Percentiles rank a stretch among this genome's conserved stretches.
Conservation (phyloP, 2,329 filamentous ascomycete species). For the Chalaropsis thielavioides region DNA sequence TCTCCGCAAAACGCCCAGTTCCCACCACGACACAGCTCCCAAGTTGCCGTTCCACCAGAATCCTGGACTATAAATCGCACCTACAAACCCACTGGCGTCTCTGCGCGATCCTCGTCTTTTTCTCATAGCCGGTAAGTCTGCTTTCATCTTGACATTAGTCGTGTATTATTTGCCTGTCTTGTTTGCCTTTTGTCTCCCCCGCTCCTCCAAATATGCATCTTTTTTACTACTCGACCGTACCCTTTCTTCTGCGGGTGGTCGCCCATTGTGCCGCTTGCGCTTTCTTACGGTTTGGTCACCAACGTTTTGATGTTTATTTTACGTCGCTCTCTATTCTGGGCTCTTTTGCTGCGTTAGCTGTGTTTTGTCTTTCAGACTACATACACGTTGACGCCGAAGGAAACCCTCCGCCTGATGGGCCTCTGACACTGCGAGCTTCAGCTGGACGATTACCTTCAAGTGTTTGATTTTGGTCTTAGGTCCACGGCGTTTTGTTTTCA, state of each 20-base stretch:
- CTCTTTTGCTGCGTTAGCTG: background rate
- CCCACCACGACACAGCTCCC: constrained; percentile 11
- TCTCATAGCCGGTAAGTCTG: constrained; percentile 11
- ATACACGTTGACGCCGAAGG: background rate
- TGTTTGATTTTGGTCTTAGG: background rate
- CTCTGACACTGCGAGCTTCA: constrained; percentile 1
- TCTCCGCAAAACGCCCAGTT: constrained; percentile 2
- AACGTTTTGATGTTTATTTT: background rate
- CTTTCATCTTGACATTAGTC: background rate
- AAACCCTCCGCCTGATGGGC: background rate
- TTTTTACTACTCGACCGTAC: background rate
- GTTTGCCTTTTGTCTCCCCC: background rate
- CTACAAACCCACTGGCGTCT: background rate
- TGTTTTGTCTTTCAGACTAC: background rate
- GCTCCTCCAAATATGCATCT: background rate
- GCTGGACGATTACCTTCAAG: background rate
- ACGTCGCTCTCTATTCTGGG: background rate
- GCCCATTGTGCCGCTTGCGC: background rate
- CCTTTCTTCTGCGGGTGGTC: background rate
- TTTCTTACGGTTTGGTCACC: constrained; percentile 7
- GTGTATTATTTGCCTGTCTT: background rate
- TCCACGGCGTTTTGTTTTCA: background rate
- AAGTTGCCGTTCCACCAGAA: constrained; percentile 5
- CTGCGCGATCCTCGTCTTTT: constrained; percentile 15
- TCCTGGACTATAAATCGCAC: constrained; percentile 9